phyloP scores from a whole-genome alignment of 2,329 filamentous ascomycete species.

The Clonostachys rosea region DNA sequence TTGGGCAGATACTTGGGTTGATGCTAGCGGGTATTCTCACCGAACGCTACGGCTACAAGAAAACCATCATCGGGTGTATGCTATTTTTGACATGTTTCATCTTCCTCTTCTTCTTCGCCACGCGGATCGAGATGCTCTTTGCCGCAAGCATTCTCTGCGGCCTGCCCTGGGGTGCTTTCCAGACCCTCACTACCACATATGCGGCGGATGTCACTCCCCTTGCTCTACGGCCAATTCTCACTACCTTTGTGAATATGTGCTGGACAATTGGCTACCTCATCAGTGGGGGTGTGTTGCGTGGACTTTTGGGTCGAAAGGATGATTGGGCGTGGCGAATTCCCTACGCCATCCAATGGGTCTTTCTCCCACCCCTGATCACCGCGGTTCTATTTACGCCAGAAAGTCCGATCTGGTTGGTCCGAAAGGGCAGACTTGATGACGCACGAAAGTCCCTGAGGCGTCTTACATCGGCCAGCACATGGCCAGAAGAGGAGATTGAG shows the following conservation, averaged over 20 bases:
- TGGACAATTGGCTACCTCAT: slow-evolving; percentile 31
- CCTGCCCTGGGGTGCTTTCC: slow-evolving; percentile 20
- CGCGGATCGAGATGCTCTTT: too few relatives aligned
- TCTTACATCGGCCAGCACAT: slow-evolving; percentile 16
- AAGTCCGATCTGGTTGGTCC: slow-evolving; percentile 32
- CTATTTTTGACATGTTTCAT: slow-evolving; percentile 17
- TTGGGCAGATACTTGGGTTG: slow-evolving; percentile 38
- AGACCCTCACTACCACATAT: slow-evolving; percentile 28
- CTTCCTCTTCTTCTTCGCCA: slow-evolving; percentile 33
- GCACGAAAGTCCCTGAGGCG: slow-evolving; percentile 23
- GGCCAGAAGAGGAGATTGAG: slow-evolving; percentile 7
- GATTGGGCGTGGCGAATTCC: slow-evolving; percentile 35
- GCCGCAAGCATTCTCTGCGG: neutral
- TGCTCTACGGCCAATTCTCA: slow-evolving; percentile 24
- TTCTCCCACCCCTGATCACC: slow-evolving; percentile 22
- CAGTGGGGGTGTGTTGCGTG: too few relatives aligned
- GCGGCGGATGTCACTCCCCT: slow-evolving; percentile 29
- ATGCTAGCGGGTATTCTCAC: slow-evolving; percentile 32
- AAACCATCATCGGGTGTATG: slow-evolving; percentile 11
- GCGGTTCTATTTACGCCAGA: slow-evolving; percentile 30
- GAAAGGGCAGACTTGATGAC: slow-evolving; percentile 21
- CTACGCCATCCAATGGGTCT: slow-evolving; percentile 33
- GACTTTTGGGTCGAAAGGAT: slow-evolving; percentile 5
- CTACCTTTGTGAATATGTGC: slow-evolving; percentile 28
- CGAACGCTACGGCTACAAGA: slow-evolving; percentile 16